Evolutionary conservation across 1,284 basidiomycete genomes (phyloP), one percentile per base, ranked within the genome.

Genomic region (Apiotrichum porosum): DNA sequence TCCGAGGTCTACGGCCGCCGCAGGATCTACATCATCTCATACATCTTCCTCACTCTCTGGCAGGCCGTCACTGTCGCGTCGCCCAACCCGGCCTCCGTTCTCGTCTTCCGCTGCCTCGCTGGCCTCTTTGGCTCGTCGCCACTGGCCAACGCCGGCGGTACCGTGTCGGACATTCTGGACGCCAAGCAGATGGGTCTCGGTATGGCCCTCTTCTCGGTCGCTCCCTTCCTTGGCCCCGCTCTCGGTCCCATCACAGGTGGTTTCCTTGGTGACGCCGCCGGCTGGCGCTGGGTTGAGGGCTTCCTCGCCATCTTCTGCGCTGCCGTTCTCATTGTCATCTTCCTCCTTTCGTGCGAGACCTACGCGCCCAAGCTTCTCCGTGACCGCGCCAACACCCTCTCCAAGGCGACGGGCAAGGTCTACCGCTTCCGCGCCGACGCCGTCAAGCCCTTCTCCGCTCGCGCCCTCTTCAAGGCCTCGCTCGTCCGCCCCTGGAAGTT

Each of bases 271-370:
- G 53, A 67, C 28, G 58, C 58, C 0, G 37, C 45, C 9, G 71
- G 68, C 0, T 78, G 76, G 77, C 58, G 76, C 44, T 78, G 76
- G 74, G 81, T 82, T 47, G 83, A 83, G 65, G 84, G 82, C 77
- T 72, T 85, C 47, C 80, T 86, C 74, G 78, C 82, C 58, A 70
- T 76, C 50, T 75, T 78, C 60, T 52, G 50, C 23, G 44, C 14
- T 9, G 17, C 9, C 36, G 30, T 56, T 28, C 28, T 47, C 17
- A 3, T 56, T 32, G n/a, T 26, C 31, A 59, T 64, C 35, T 49
- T 62, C 34, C 34, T 74, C 38, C 54, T 66, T 48, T 58, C 62
- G 23, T 64, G 74, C 9, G 76, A 77, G 60, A 77, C 76, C 3
- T 77, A 77, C 57, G 69, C 73, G 0, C 76, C 76, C 1, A 60